phyloP scores from a whole-genome alignment of 2,329 filamentous ascomycete species.

The Nemania serpens region DNA sequence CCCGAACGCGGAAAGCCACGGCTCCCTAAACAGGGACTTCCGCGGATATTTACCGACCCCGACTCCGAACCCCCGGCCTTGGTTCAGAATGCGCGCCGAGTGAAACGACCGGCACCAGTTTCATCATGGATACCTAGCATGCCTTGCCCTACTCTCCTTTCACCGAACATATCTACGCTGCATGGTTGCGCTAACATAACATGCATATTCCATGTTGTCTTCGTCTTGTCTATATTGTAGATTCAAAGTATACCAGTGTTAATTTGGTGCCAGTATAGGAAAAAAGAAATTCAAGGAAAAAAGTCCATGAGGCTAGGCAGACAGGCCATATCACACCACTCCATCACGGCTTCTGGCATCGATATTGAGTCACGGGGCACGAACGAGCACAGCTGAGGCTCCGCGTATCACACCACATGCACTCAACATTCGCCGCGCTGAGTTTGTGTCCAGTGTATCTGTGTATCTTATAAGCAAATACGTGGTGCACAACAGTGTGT shows the following conservation, averaged over 20 bases:
- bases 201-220: not conserved
- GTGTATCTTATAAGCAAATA: no score
- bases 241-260: no score
- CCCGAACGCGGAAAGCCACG: no score
- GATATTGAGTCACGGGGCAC: conserved; percentile 4
- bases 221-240: not conserved
- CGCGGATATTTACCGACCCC: not conserved
- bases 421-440: no score
- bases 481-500: no score
- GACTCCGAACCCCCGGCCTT: not conserved
- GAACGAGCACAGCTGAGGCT: not conserved
- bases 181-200: not conserved
- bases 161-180: not conserved
- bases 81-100: conserved; percentile 8
- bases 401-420: not conserved
- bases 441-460: no score
- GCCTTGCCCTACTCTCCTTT: not conserved
- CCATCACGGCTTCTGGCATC: conserved; percentile 2
- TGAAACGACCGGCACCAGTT: conserved; percentile 13
- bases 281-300: no score
- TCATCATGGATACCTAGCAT: not conserved
- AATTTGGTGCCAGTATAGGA: no score
- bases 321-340: not conserved
- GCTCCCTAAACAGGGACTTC: no score
- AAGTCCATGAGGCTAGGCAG: no score